Conservation (phyloP, 345 rosid species). For the Eucalyptus pauciflora region DNA sequence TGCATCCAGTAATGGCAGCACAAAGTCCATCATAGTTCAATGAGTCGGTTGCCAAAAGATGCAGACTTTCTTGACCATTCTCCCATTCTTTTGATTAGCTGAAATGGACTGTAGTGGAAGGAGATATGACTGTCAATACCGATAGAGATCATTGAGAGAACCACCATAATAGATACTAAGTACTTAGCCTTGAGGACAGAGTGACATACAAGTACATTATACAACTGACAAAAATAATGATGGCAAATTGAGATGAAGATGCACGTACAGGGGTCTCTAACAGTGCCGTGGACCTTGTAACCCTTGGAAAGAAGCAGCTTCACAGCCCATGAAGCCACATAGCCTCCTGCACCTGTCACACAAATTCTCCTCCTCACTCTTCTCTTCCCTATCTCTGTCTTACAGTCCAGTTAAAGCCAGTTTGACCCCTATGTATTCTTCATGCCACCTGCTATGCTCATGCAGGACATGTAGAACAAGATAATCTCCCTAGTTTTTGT, state of each 20-base stretch:
- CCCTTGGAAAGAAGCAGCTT: slow-evolving; percentile 45
- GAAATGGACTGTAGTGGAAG: background rate
- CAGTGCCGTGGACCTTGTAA: slow-evolving; percentile 44
- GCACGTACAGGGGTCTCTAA: slow-evolving; percentile 37
- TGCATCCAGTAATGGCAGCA: slow-evolving; percentile 30
- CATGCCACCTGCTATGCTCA: background rate
- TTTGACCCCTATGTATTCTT: background rate
- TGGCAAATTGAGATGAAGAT: background rate
- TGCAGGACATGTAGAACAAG: background rate
- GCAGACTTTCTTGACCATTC: slow-evolving; percentile 20
- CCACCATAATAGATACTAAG: background rate
- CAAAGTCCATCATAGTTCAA: slow-evolving; percentile 21
- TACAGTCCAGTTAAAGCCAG: background rate
- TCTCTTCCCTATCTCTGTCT: background rate
- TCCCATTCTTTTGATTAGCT: slow-evolving; percentile 32
- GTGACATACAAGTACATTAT: background rate
- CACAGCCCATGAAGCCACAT: slow-evolving; percentile 31
- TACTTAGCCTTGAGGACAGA: background rate
- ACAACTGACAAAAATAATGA: background rate
- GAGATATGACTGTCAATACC: background rate
- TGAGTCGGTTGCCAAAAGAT: slow-evolving; percentile 30
- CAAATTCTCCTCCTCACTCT: slow-evolving; percentile 9
- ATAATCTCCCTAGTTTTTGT: background rate
- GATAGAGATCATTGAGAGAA: background rate
- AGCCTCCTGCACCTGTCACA: slow-evolving; percentile 63